phyloP scores from a whole-genome alignment of 176 grass and related monocot genomes.

The Bolboschoenus planiculmis region DNA sequence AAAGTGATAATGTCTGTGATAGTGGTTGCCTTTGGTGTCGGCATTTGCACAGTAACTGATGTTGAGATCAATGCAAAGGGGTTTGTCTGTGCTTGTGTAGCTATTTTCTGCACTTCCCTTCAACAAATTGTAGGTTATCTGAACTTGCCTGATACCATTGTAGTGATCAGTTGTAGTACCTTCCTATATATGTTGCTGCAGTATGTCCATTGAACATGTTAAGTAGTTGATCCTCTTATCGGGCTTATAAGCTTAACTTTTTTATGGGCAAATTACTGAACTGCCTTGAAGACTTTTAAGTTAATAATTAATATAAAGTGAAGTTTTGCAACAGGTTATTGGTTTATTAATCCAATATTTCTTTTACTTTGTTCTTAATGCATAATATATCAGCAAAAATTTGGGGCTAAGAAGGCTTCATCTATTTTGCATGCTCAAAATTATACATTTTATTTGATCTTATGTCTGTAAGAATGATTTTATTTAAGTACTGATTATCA shows the following conservation, averaged over 20 bases:
- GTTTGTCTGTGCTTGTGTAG: constrained; percentile 47
- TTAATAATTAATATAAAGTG: background rate
- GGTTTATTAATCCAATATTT: background rate
- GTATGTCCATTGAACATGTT: background rate
- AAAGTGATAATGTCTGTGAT: constrained; percentile 39
- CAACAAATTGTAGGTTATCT: constrained; percentile 43
- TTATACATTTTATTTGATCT: background rate
- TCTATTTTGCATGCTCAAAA: background rate
- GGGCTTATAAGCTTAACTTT: background rate
- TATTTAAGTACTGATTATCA: background rate
- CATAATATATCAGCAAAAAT: background rate
- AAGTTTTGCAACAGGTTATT: background rate
- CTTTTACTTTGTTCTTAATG: background rate
- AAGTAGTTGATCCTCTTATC: background rate
- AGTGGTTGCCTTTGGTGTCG: constrained; percentile 43
- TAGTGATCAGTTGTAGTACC: background rate
- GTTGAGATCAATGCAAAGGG: constrained; percentile 43
- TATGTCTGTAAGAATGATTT: background rate
- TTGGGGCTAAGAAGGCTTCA: background rate
- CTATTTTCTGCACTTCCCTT: constrained; percentile 40
- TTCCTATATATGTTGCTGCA: background rate
- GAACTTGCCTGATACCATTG: background rate
- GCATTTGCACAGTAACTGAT: constrained; percentile 41
- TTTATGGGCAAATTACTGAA: background rate
- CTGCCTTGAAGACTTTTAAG: background rate